A percentile compares a stretch with the other conserved stretches of the same genome.
phyloP scores from a whole-genome alignment of 2,329 filamentous ascomycete genomes.

The Pseudogymnoascus sp. region DNA sequence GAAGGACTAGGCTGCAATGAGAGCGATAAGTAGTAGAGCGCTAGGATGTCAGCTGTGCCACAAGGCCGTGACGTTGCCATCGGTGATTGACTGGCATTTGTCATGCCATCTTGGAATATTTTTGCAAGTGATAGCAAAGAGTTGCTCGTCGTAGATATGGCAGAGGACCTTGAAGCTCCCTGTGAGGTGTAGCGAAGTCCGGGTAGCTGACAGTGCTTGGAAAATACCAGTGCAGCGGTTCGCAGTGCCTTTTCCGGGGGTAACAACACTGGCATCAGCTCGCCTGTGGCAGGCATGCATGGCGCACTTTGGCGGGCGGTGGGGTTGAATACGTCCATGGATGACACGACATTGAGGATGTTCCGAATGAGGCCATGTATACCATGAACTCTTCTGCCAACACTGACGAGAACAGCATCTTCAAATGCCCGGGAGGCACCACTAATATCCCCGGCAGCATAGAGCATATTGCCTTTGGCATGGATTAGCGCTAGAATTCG shows the following conservation, averaged over 20 bases:
- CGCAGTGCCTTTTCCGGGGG: slow-evolving; percentile 74
- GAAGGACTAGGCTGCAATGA: slow-evolving; percentile 93
- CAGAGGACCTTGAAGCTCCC: slow-evolving; percentile 64
- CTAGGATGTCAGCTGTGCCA: slow-evolving; percentile 83
- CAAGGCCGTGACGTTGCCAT: slow-evolving; percentile 52
- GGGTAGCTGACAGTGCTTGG: slow-evolving; percentile 64
- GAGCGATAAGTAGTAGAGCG: slow-evolving; percentile 89
- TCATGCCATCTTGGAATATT: slow-evolving; percentile 95
- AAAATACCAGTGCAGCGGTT: slow-evolving; percentile 76
- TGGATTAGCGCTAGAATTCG: slow-evolving; percentile 89
- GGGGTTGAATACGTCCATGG: slow-evolving; percentile 10
- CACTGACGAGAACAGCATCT: slow-evolving; percentile 83
- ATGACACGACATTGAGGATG: slow-evolving; percentile 62
- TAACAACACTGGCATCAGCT: slow-evolving; percentile 56
- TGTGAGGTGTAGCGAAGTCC: slow-evolving; percentile 66
- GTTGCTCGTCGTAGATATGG: slow-evolving; percentile 89
- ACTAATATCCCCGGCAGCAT: slow-evolving; percentile 73
- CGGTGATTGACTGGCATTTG: slow-evolving; percentile 49
- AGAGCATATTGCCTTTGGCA: slow-evolving; percentile 97
- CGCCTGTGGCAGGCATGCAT: background rate
- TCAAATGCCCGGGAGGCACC: slow-evolving; percentile 84
- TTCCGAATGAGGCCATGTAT: slow-evolving; percentile 71
- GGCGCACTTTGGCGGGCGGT: background rate
- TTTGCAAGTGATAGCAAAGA: slow-evolving; percentile 90
- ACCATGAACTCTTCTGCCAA: slow-evolving; percentile 59